Evolutionary conservation across 164 flowering plant species (phyloP), one percentile per base, ranked within the genome.

Genomic region (Euptelea pleiosperma): DNA sequence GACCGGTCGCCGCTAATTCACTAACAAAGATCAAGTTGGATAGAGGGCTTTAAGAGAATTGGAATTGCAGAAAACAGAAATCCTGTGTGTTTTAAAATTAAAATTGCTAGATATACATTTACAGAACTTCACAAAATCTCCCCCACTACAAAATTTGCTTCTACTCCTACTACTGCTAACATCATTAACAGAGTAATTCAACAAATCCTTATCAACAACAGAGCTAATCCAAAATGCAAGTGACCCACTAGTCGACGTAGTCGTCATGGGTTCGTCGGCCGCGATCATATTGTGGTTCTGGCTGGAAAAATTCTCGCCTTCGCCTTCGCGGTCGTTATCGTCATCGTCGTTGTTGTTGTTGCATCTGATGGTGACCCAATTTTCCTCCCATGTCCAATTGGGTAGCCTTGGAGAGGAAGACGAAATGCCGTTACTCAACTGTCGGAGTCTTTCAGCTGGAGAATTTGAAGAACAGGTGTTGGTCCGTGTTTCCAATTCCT

Each of bases 331-430:
- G n/a, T n/a, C n/a, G n/a, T n/a, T n/a, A n/a, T n/a, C n/a, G n/a
- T n/a, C n/a, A n/a, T n/a, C n/a, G n/a, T n/a, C n/a, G n/a, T n/a
- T n/a, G n/a, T n/a, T n/a, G n/a, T 35, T 34, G 12, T 50, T 63
- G 12, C 70, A 41, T 58, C 86, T 71, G 6, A 82, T 46, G 4
- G 66, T 71, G 46, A 76, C 31, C 83, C 84, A 82, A 44, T 57
- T 50, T 25, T 73, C 80, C 9, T 67, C 73, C 66, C 40, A 51
- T 10, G 46, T 34, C 88, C 89, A 83, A 30, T 61, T 63, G 36
- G 80, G 76, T 7, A 10, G 58, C 18, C 40, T 50, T n/a, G 75
- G 29, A 36, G 35, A 25, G 37, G 50, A 41, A 4, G n/a, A n/a
- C n/a, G n/a, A n/a, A n/a, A n/a, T n/a, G n/a, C n/a, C n/a, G n/a